Base-by-base conservation (phyloP, 306 rosid species). In the Aeschynomene evenia region DNA sequence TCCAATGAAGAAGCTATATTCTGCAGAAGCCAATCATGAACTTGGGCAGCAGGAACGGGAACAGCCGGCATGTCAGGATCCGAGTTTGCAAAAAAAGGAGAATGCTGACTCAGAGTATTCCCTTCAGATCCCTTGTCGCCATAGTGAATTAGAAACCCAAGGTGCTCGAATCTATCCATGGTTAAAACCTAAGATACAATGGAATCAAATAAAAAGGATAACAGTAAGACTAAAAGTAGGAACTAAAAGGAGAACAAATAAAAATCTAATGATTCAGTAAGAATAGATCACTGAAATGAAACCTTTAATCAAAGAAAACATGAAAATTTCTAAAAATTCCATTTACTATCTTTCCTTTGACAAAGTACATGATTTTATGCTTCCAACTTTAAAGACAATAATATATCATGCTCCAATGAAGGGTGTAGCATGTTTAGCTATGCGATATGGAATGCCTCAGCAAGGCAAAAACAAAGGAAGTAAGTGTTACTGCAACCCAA, bases 31-130 rank as follows among this genome's bases (percentile, higher is more conserved):
- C 99, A 95, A 53, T 89, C 96, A 63, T 83, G 96, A 81, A 89
- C 87, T 83, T 91, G 99, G 19, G 90, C 73, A 23, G 89, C 96
- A 29, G 97, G 88, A 76, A 87, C 93, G 42, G 96, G 97, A 81
- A 83, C 97, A 2, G 95, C 99, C 55, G 99, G 99, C 99, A 95
- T 95, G 78, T 89, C 96, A 24, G 99, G 97, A 84, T 95, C 99
- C 3, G 97, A 95, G 72, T 95, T 95, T 9, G 99, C 97, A 43
- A 95, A 95, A 83, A 95, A 95, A 1, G 97, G 99, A 80, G 99
- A 91, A 65, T 63, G 73, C 66, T 95, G 96, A 78, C 97, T 84
- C 75, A 95, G 78, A 45, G 81, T 80, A 81, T 76, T 79, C 80
- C 94, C 89, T 64, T 81, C 96, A 52, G 73, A 70, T 75, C 89